These are phyloP conservation scores for Wallemia mellicola DNA, from an alignment of 1,284 basidiomycete species.

Conservation along the genomic window DNA sequence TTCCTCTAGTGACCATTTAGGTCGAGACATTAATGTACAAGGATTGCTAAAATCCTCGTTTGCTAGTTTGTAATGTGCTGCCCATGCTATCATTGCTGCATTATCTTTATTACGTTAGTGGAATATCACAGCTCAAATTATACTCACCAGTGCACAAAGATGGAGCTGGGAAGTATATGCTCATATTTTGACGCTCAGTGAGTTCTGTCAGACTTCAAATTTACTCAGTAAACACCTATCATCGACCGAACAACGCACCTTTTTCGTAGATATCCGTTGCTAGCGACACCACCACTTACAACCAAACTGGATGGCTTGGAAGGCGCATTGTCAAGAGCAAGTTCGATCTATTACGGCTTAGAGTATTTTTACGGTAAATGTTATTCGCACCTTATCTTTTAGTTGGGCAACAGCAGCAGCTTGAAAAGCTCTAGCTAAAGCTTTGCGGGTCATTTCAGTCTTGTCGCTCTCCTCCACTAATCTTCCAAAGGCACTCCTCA, in stretches of 20 bases:
- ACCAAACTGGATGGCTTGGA: conserved; percentile 21
- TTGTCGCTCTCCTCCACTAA: background rate
- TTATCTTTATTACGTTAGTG: conserved; percentile 29
- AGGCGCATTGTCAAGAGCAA: background rate
- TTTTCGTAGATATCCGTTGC: conserved; percentile 35
- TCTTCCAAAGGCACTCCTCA: conserved; percentile 28
- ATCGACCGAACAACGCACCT: conserved; percentile 18
- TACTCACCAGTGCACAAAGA: conserved; percentile 1
- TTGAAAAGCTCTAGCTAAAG: conserved; percentile 40
- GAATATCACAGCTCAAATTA: background rate
- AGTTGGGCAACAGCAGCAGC: conserved; percentile 36
- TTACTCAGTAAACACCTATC: background rate
- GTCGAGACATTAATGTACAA: conserved; percentile 13
- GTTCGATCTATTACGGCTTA: background rate
- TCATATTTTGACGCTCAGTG: background rate
- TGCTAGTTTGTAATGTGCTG: conserved; percentile 41
- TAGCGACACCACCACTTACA: conserved; percentile 68
- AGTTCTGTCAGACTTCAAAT: background rate
- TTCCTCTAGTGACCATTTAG: conserved; percentile 18
- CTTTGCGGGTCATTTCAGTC: background rate
- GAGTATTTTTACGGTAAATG: background rate
- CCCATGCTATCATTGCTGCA: conserved; percentile 81
- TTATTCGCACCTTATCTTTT: conserved; percentile 30
- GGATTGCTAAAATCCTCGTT: conserved; percentile 25
- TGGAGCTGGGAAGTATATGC: conserved; percentile 2